Base-by-base conservation (phyloP, 2,329 filamentous ascomycete genomes). In the Aspergillus pseudoviridinutans region DNA sequence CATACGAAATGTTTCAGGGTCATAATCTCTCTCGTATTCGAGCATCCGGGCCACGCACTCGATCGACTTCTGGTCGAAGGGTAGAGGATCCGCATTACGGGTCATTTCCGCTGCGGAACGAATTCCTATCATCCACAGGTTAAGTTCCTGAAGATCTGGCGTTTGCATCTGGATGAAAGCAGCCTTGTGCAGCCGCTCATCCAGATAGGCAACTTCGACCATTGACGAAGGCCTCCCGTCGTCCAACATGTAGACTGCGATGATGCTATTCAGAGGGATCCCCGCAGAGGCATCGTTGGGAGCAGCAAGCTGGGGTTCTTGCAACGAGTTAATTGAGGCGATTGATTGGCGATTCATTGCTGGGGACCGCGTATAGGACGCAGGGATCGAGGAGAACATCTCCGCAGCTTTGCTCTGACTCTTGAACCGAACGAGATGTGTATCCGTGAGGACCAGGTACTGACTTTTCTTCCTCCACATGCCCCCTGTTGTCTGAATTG, bases 401-500 rank as follows among this genome's bases (percentile, higher is more conserved):
- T 90, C 87, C 28, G 81, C 78, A 12, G 87, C 87, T 69, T 87
- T 87, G 49, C 78, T 75, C 63, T 88, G 85, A 65, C 78, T 87
- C 71, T 89, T 88, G 76, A 87, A 89, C 12, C 87, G 81, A 55
- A 89, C 74, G 55, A 90, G 74, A 70, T 89, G 85, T 5, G 81
- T 83, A 62, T 89, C 87, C 6, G 87, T 90, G 62, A 90, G 76
- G 14, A 90, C 87, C 55, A 90, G 76, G 65, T 88, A 90, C 69
- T 90, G 87, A 72, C 82, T 87, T 75, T 87, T 88, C 75, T 88
- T 89, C 69, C 87, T 79, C 73, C 89, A 88, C 80, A 90, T 84
- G 58, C 84, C 83, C 56, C 83, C 86, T 51, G 84, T 85, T 12
- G 85, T 89, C 72, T 90, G 87, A 17, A 89, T 84, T 68, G 89